A percentile compares a stretch with the other conserved stretches of the same genome.
Conservation (phyloP, 1,284 basidiomycete genomes). For the Coriolopsis trogii region DNA sequence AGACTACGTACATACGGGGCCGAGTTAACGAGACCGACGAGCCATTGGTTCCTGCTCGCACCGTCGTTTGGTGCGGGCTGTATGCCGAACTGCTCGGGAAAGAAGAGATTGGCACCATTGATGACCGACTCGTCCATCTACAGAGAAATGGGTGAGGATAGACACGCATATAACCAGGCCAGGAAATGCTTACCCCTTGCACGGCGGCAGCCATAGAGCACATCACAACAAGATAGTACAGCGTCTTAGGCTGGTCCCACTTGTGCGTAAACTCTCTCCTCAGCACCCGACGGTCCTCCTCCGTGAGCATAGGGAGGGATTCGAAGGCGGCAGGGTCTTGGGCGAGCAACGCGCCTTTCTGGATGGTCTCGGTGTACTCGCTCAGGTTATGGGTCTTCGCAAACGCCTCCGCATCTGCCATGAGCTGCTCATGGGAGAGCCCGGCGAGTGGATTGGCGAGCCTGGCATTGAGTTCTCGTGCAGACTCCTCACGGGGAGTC, state of each 20-base stretch:
- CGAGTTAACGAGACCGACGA: conserved; percentile 75
- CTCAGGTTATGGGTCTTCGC: conserved; percentile 52
- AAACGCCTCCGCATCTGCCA: conserved; percentile 57
- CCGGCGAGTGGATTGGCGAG: conserved; percentile 63
- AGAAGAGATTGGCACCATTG: conserved; percentile 76
- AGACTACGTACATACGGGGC: conserved; percentile 64
- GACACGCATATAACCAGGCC: not conserved
- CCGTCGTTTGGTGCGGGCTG: conserved; percentile 15
- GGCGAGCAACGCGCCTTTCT: conserved; percentile 67
- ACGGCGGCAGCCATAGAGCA: conserved; percentile 72
- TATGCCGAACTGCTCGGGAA: conserved; percentile 63
- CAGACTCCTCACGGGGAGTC: conserved; percentile 21
- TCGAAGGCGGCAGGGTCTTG: conserved; percentile 60
- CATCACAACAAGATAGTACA: conserved; percentile 63
- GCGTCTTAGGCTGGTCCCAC: conserved; percentile 59
- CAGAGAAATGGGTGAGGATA: not conserved
- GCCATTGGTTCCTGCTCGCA: conserved; percentile 56
- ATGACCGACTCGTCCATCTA: conserved; percentile 72
- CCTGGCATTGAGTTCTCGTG: conserved; percentile 36
- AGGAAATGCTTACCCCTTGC: conserved; percentile 54
- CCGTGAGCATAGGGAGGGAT: conserved; percentile 53
- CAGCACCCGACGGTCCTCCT: conserved; percentile 58
- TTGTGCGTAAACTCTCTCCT: conserved; percentile 63
- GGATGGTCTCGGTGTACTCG: conserved; percentile 51
- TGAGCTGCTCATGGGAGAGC: conserved; percentile 56